Percentiles rank a stretch among this genome's conserved stretches.
Evolutionary conservation across 2,329 filamentous ascomycete species (phyloP).

Genomic region (Ophiocordyceps robertsii): DNA sequence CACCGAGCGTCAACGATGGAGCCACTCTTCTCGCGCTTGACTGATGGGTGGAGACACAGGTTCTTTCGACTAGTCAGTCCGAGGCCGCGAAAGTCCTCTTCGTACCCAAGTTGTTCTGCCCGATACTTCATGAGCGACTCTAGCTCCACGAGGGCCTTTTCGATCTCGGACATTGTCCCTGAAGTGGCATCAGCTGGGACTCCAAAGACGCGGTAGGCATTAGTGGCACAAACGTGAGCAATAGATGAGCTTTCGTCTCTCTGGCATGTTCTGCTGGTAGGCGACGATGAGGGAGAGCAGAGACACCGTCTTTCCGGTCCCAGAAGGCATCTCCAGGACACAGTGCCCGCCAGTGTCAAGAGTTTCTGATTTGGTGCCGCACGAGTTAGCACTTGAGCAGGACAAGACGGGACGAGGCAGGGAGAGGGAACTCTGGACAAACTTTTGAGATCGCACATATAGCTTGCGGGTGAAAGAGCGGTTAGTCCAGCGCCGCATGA

Average conservation of each 20-base stretch:
- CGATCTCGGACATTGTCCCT: slow-evolving; percentile 97
- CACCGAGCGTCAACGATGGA: slow-evolving; percentile 90
- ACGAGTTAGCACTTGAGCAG: background rate
- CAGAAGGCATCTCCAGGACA: slow-evolving; percentile 97
- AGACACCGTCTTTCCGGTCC: slow-evolving; percentile 94
- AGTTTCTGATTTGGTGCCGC: slow-evolving; percentile 36
- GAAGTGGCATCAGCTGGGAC: background rate
- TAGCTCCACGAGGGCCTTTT: slow-evolving; percentile 87
- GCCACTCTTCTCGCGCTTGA: slow-evolving; percentile 93
- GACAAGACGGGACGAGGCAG: background rate
- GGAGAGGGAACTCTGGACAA: background rate
- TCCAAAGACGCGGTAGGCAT: too few species aligned
- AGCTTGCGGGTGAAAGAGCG: slow-evolving; percentile 18
- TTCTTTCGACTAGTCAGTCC: slow-evolving; percentile 96
- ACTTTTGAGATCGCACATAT: slow-evolving; percentile 47
- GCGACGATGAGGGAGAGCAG: slow-evolving; percentile 89
- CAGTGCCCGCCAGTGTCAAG: slow-evolving; percentile 92
- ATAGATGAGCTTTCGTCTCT: slow-evolving; percentile 93
- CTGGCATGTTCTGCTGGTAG: slow-evolving; percentile 87
- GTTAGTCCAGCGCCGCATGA: background rate
- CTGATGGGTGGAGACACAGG: slow-evolving; percentile 86
- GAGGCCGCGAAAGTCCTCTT: slow-evolving; percentile 85
- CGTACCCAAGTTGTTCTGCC: slow-evolving; percentile 71
- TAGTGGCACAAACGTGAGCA: slow-evolving; percentile 56
- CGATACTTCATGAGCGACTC: slow-evolving; percentile 93